Evolutionary conservation across 495 filamentous ascomycete species (phyloP).

Genomic region (Elaphomyces granulatus): DNA sequence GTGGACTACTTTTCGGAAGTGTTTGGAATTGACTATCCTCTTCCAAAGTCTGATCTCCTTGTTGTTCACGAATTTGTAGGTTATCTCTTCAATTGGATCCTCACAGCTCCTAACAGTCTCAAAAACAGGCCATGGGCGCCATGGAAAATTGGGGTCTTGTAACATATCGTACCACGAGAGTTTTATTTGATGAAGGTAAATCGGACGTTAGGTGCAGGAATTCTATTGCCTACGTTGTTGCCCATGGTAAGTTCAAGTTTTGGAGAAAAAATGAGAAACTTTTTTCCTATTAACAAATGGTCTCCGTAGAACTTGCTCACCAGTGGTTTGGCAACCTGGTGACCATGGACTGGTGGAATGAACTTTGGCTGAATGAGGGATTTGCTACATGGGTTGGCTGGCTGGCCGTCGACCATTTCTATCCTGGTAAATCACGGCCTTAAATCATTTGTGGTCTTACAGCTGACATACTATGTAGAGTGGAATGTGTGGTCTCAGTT

Average conservation of each 20-base stretch:
- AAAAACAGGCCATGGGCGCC: constrained; percentile 47
- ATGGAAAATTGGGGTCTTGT: constrained; percentile 92
- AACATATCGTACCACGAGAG: constrained; percentile 85
- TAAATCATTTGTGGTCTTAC: neutral
- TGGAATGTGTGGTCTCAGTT: constrained; percentile 96
- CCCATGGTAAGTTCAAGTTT: constrained; percentile 37
- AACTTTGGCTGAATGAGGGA: constrained; percentile 92
- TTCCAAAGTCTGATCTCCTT: constrained; percentile 88
- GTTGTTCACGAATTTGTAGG: constrained; percentile 92
- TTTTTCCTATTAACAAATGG: too few species aligned
- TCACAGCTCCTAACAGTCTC: constrained; percentile 18
- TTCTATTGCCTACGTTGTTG: constrained; percentile 84
- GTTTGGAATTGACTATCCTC: constrained; percentile 87
- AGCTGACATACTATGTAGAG: constrained; percentile 29
- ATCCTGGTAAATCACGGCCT: constrained; percentile 43
- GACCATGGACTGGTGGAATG: constrained; percentile 72
- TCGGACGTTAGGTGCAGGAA: constrained; percentile 82
- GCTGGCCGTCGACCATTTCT: constrained; percentile 79
- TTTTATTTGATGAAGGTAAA: constrained; percentile 82
- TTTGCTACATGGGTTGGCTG: constrained; percentile 98
- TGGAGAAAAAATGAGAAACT: too few species aligned
- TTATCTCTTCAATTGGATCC: constrained; percentile 6
- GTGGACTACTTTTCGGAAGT: constrained; percentile 91
- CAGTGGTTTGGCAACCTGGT: constrained; percentile 99
- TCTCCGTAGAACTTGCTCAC: constrained; percentile 84